Evolutionary conservation across 495 filamentous ascomycete species (phyloP).

Genomic region (Aspergillus haitiensis): DNA sequence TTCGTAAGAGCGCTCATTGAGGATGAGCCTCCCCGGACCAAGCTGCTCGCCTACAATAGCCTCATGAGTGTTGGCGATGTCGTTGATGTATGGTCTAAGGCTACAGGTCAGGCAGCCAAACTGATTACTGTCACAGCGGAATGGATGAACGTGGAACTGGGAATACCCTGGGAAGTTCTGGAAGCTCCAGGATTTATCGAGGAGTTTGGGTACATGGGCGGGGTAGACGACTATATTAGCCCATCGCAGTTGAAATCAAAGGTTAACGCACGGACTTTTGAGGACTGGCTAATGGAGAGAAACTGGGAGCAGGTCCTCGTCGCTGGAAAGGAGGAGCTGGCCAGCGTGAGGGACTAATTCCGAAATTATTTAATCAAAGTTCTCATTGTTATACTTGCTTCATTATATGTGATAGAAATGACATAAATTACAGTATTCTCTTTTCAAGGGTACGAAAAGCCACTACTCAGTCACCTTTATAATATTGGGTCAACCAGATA

Average conservation of each 20-base stretch:
- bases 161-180: slow-evolving; percentile 40
- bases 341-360: slow-evolving; percentile 2
- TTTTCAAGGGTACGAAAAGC: too few species aligned
- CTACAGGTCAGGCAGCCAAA: slow-evolving; percentile 32
- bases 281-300: slow-evolving; percentile 32
- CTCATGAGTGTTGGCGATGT: slow-evolving; percentile 33
- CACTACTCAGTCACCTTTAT: too few species aligned
- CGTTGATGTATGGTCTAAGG: slow-evolving; percentile 33
- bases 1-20: slow-evolving; percentile 44
- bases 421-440: too few species aligned
- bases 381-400: too few species aligned
- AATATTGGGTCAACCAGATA: too few species aligned
- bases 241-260: slow-evolving; percentile 34
- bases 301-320: slow-evolving; percentile 14
- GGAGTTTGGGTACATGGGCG: slow-evolving; percentile 46
- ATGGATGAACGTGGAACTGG: slow-evolving; percentile 35
- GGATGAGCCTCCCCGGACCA: slow-evolving; percentile 36
- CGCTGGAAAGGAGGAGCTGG: slow-evolving; percentile 8
- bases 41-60: slow-evolving; percentile 46
- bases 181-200: slow-evolving; percentile 34
- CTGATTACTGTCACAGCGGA: slow-evolving; percentile 31
- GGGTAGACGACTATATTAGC: slow-evolving; percentile 34
- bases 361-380: too few species aligned
- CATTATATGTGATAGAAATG: too few species aligned
- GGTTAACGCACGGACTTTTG: slow-evolving; percentile 30